Evolutionary conservation across 2,329 filamentous ascomycete species (phyloP), one percentile per base, ranked within the genome.

Genomic region (Macrophomina phaseolina): DNA sequence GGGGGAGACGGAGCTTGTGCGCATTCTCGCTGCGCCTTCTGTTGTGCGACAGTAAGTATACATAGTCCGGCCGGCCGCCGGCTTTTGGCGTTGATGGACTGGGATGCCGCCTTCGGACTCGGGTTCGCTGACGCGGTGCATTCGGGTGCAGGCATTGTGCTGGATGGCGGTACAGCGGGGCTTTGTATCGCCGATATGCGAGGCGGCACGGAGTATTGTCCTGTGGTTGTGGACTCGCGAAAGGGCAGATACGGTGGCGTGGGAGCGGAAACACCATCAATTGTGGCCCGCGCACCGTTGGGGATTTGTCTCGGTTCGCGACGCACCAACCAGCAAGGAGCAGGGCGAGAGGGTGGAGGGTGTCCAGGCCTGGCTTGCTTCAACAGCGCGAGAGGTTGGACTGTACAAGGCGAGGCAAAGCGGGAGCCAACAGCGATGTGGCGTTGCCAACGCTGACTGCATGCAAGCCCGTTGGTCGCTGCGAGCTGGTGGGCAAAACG

Each of bases 371-470:
- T 30, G n/a, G 42, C 58, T 62, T 48, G 58, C 58, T 36, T 55
- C 36, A 32, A 12, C 11, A 16, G 12, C 11, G 16, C 36, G 52
- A 36, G 32, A 55, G 32, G 32, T 18, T 32, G 12, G 5, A 53
- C 14, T n/a, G 32, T 14, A n/a, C 32, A 49, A 5, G 9, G 6
- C 3, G 14, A 32, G 5, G 56, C 28, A 46, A 32, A 36, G 40
- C 3, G 42, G 42, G 36, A 48, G 6, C 45, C 58, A 62, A 62
- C 58, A 62, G 42, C 45, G 23, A 36, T 48, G 56, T 61, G 56
- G 56, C 56, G 56, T 30, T 61, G 58, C 58, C 58, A 49, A 48
- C 42, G 58, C 58, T 62, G 58, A 62, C 58, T 23, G 42, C 32
- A 48, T 62, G 58, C 58, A 62, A 30, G 30, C 11, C 38, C 58